Base-by-base conservation (phyloP, 2,329 filamentous ascomycete genomes). In the Talaromyces pinophilus region DNA sequence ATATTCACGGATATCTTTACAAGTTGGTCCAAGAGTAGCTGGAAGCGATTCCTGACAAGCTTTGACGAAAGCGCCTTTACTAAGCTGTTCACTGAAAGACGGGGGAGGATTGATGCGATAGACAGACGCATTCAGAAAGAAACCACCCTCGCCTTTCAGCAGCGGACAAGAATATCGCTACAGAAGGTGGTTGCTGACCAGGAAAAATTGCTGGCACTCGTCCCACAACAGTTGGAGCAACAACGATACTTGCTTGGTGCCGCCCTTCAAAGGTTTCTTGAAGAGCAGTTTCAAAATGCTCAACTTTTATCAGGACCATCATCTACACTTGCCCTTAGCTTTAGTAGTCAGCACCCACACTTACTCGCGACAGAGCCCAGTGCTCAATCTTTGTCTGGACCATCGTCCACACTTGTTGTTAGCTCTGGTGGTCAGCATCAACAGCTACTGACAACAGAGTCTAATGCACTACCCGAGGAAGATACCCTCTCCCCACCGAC, bases 1-100 rank as follows among this genome's bases (percentile, higher is more conserved):
- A 19, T 59, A 5, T 52, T 63, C 38, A 63, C 61, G 22, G 61
- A 63, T 15, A 63, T 63, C 22, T 63, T 63, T 38, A 63, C 46
- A 38, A 63, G 46, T 25, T 63, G 61, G 61, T 63, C 61, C 10
- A 63, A 63, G 46, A 46, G 38, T 8, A 46, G 38, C 44, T 63
- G 61, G 61, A 63, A 63, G 22, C 38, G 61, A 2, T 52, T 44
- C 28, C 22, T 62, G 8, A 48, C 60, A 28, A 46, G 60, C 17
- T 62, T 62, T 33, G 42, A 48, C 11, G 60, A 33, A 62, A 11
- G 46, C 10, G 60, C 60, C 7, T 62, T 62, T 52, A 33, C 38
- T 8, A 62, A 60, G 17, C 35, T 60, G 1, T 60, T 60, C 17
- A 60, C 35, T 13, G 30, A 42, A 60, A 60, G 42, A 46, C 35